Conservation (phyloP, 192 early-diverging fungal species). For the Lobosporangium transversale region DNA sequence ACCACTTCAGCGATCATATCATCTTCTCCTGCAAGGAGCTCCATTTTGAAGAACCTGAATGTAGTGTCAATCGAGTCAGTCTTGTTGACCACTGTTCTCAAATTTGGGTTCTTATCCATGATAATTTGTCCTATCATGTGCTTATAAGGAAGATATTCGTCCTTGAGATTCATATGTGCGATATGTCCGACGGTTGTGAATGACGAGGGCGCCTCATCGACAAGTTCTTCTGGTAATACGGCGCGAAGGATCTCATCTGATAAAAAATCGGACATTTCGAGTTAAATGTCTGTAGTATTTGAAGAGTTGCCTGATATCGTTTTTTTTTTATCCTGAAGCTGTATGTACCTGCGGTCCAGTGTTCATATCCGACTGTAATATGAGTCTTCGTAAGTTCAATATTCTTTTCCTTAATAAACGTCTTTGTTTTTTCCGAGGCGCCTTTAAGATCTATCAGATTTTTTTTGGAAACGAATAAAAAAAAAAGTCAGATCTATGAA, state of each 20-base stretch:
- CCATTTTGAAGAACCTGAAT: slow-evolving; percentile 97
- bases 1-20: slow-evolving; percentile 90
- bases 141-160: slow-evolving; percentile 91
- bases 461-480: background rate
- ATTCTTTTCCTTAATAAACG: slow-evolving; percentile 60
- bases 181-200: slow-evolving; percentile 94
- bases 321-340: too few relatives aligned
- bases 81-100: slow-evolving; percentile 97
- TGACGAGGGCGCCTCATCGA: slow-evolving; percentile 83
- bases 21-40: slow-evolving; percentile 89
- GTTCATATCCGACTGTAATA: slow-evolving; percentile 81
- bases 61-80: slow-evolving; percentile 93
- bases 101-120: slow-evolving; percentile 91
- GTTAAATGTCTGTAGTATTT: too few relatives aligned
- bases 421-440: slow-evolving; percentile 58
- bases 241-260: slow-evolving; percentile 90
- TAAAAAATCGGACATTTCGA: background rate
- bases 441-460: slow-evolving; percentile 46
- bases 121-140: slow-evolving; percentile 93
- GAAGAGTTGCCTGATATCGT: too few relatives aligned
- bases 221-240: slow-evolving; percentile 80
- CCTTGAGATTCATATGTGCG: slow-evolving; percentile 96
- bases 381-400: slow-evolving; percentile 63
- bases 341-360: slow-evolving; percentile 89
- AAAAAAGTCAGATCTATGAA: slow-evolving; percentile 4